A percentile compares a stretch with the other conserved stretches of the same genome.
These are phyloP conservation scores for Paratinospora sagittata DNA, from an alignment of 164 flowering plant genomes.

Conservation along the genomic window DNA sequence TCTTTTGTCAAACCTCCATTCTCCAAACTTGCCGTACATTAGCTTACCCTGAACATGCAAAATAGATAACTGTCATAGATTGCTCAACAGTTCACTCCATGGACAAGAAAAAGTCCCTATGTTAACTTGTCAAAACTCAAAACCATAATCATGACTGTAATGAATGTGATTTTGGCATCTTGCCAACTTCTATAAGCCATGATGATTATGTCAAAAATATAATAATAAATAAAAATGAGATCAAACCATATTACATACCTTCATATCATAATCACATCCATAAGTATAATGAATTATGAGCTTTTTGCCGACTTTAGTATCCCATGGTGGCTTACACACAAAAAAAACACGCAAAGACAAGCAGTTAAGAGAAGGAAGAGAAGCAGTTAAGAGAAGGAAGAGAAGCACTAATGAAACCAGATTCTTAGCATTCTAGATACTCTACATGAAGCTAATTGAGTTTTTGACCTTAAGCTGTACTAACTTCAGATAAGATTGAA, in stretches of 20 bases:
- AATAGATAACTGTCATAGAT: not conserved
- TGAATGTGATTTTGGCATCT: too few species aligned
- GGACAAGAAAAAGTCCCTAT: not conserved
- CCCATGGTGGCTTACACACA: constrained; percentile 94
- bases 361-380: constrained; percentile 10
- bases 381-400: too few species aligned
- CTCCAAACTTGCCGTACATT: constrained; percentile 87
- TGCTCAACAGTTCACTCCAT: not conserved
- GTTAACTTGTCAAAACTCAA: not conserved
- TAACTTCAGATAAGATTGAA: not conserved
- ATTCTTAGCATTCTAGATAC: not conserved
- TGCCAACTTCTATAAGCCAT: not conserved
- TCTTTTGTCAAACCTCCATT: constrained; percentile 98
- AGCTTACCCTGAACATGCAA: constrained; percentile 56
- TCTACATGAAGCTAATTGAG: constrained; percentile 1
- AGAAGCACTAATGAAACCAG: not conserved
- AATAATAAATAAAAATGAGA: not conserved
- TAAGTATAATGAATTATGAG: constrained; percentile 95
- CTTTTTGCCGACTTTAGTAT: constrained; percentile 61
- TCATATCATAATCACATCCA: constrained; percentile 90
- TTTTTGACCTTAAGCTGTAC: not conserved
- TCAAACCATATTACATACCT: constrained; percentile 36
- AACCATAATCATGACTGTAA: not conserved
- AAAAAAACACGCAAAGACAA: not conserved
- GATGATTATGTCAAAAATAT: not conserved